Percentiles rank a stretch among this genome's conserved stretches.
These are phyloP conservation scores for Linderniella brevidens DNA, from an alignment of 257 asterid species.

Conservation along the genomic window DNA sequence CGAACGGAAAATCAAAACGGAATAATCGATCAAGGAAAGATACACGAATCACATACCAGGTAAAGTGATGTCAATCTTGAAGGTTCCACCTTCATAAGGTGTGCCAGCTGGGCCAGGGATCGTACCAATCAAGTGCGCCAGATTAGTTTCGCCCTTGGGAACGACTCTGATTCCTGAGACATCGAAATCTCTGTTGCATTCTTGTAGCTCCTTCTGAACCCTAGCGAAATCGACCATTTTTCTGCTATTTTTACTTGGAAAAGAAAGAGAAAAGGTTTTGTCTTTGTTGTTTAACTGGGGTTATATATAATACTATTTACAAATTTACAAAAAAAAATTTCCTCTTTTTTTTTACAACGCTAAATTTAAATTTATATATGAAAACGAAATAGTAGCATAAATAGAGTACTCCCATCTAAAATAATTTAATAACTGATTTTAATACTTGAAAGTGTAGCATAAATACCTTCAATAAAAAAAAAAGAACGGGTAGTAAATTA, in stretches of 20 bases:
- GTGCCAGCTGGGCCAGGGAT: slow-evolving; percentile 88
- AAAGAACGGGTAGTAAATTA: no score
- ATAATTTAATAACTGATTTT: no score
- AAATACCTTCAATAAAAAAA: no score
- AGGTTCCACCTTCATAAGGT: slow-evolving; percentile 86
- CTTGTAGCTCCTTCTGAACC: slow-evolving; percentile 34
- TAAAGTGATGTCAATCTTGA: slow-evolving; percentile 80
- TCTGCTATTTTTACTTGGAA: slow-evolving; percentile 1
- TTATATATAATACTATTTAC: no score
- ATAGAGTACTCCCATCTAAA: no score
- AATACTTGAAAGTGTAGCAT: no score
- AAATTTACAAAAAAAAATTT: no score
- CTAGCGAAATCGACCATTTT: slow-evolving; percentile 72
- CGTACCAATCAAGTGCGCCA: slow-evolving; percentile 64
- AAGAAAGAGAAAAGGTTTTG: background rate
- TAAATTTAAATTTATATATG: no score
- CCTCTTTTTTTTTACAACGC: no score
- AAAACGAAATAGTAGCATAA: no score
- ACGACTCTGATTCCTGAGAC: slow-evolving; percentile 65
- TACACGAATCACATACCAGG: slow-evolving; percentile 30
- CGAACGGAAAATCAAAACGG: background rate
- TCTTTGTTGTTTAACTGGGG: no score
- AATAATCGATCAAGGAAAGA: background rate
- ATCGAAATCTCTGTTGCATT: slow-evolving; percentile 66
- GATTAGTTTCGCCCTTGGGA: slow-evolving; percentile 48